Base-by-base conservation (phyloP, 768 basidiomycete genomes). In the Agrocybe praecox region DNA sequence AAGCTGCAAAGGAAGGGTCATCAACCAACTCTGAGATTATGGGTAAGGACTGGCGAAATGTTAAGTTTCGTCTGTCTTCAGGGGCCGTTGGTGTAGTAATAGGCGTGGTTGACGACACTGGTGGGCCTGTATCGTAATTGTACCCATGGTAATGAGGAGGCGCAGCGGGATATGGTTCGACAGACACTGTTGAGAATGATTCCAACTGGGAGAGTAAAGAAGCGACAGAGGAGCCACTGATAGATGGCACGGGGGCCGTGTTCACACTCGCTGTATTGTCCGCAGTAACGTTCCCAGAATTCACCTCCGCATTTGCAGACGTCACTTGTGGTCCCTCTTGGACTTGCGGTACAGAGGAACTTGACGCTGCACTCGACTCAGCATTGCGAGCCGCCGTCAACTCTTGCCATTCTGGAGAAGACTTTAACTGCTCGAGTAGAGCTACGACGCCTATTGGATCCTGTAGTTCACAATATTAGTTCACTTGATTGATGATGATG, bases 1-100 rank as follows among this genome's bases (percentile, higher is more conserved):
- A 66, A 22, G 74, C 65, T 34, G 86, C 69, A 55, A 91, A 82
- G 8, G 57, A 61, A 17, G 80, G 74, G 64, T 87, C 79, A 48
- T 81, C 78, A 36, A 83, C 78, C 5, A 93, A 78, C 52, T 75
- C 74, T 9, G 85, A 84, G n/a, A 94, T 66, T 53, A 79, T 72
- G 2, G 89, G 84, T 23, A 94, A 75, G 0, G 90, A 81, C 62
- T 92, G 86, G 60, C 86, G 87, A 67, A 90, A 92, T 24, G 85
- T 80, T 56, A 80, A 72, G 21, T 69, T 69, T 52, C 77, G 55
- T 55, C 46, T 44, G 45, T 65, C 58, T 46, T 61, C 46, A 15
- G 36, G n/a, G 36, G 48, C 15, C 23, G 36, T 15, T 6, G 51
- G 24, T n/a, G 36, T 26, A 36, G 0, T 15, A 21, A 15, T 40